phyloP scores from a whole-genome alignment of 768 basidiomycete genomes.

The Psilocybe cyanescens region DNA sequence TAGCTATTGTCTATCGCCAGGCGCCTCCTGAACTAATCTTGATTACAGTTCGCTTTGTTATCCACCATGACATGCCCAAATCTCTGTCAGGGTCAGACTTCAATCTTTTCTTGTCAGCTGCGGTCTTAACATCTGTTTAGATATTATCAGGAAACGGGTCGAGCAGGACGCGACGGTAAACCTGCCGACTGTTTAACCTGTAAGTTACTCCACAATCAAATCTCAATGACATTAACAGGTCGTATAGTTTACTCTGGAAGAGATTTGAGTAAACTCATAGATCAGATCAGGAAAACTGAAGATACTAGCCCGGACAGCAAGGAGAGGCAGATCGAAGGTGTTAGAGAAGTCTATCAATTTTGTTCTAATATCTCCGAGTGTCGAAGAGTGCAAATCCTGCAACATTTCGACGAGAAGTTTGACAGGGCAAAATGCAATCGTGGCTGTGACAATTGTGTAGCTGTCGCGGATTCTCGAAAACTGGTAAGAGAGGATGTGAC shows the following conservation, averaged over 20 bases:
- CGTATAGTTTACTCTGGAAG: conserved; percentile 62
- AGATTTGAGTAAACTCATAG: conserved; percentile 60
- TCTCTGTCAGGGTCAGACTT: conserved; percentile 76
- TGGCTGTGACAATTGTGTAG: conserved; percentile 84
- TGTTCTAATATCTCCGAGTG: conserved; percentile 85
- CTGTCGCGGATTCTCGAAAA: conserved; percentile 37
- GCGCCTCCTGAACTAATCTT: neutral
- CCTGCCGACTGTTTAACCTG: conserved; percentile 88
- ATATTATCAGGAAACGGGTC: conserved; percentile 95
- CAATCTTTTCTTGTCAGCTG: neutral
- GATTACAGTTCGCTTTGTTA: conserved; percentile 82
- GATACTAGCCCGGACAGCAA: conserved; percentile 58
- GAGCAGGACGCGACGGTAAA: conserved; percentile 90
- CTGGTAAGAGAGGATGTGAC: conserved; percentile 64
- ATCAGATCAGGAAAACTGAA: conserved; percentile 63
- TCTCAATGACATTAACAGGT: conserved; percentile 5
- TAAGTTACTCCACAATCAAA: conserved; percentile 38
- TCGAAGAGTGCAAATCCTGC: conserved; percentile 83
- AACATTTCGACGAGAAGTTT: conserved; percentile 89
- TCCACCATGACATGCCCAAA: conserved; percentile 84
- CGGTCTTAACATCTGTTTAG: conserved; percentile 36
- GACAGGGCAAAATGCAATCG: conserved; percentile 63
- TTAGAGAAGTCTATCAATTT: conserved; percentile 75
- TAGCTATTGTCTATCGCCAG: neutral
- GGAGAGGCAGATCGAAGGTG: conserved; percentile 65